Evolutionary conservation across 768 basidiomycete species (phyloP).

Genomic region (Podaxis carcinomalis): DNA sequence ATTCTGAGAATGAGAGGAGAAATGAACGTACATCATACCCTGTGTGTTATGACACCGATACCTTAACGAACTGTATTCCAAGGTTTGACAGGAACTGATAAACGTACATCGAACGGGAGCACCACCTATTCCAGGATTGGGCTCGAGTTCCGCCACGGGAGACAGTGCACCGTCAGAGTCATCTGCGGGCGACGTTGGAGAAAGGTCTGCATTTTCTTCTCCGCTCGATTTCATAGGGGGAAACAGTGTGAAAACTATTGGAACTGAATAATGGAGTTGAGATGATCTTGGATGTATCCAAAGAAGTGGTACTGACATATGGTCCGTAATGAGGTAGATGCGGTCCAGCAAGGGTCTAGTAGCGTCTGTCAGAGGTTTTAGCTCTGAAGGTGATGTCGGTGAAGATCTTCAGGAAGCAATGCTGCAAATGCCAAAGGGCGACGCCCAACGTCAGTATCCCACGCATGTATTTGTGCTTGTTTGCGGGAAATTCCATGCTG

Average conservation of each 20-base stretch:
- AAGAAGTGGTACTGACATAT: not conserved
- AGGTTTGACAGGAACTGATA: constrained; percentile 9
- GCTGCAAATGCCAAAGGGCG: not conserved
- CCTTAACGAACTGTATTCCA: not conserved
- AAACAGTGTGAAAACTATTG: not conserved
- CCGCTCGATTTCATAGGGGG: constrained; percentile 6
- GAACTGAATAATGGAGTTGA: not conserved
- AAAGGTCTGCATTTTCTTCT: constrained; percentile 27
- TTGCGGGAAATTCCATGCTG: not conserved
- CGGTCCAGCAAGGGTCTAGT: too few species aligned
- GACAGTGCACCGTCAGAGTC: constrained; percentile 58
- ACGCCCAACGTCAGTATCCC: constrained; percentile 9
- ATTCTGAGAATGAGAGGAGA: constrained; percentile 19
- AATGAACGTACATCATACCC: constrained; percentile 78
- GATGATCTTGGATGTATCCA: not conserved
- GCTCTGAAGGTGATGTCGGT: not conserved
- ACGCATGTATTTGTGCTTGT: constrained; percentile 4
- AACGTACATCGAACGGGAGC: constrained; percentile 77
- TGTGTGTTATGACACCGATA: constrained; percentile 24
- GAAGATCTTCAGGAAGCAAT: not conserved
- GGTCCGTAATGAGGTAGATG: not conserved
- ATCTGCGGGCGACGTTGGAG: constrained; percentile 48
- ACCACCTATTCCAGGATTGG: constrained; percentile 71
- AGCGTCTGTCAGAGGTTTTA: not conserved
- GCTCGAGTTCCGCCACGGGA: constrained; percentile 50